Evolutionary conservation across 2,329 filamentous ascomycete genomes (phyloP).

Genomic region (Talaromyces sp.): DNA sequence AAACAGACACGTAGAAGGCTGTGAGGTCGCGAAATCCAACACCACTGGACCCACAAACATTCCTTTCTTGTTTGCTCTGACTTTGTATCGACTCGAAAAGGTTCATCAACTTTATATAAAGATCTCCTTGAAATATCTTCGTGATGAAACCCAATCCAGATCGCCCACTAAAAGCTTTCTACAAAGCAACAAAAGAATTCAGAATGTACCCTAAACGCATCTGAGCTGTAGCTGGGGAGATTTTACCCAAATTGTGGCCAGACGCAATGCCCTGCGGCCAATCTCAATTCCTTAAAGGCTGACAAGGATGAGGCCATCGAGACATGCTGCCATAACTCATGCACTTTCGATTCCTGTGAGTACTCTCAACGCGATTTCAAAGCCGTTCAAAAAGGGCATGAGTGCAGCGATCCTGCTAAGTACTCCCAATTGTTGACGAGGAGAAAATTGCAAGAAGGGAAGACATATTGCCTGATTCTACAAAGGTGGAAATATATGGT

Average conservation of each 20-base stretch:
- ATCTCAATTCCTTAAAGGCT: not conserved
- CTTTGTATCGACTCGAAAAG: too few relatives aligned
- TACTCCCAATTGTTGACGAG: not conserved
- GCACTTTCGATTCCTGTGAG: not conserved
- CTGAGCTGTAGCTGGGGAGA: slow-evolving; percentile 12
- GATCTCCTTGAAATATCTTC: not conserved
- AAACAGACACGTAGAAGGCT: too few relatives aligned
- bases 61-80: too few relatives aligned
- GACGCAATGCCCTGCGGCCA: not conserved
- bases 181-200: not conserved
- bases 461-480: too few relatives aligned
- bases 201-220: slow-evolving; percentile 15
- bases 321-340: not conserved
- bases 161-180: not conserved
- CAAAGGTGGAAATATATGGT: too few relatives aligned
- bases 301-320: not conserved
- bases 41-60: too few relatives aligned
- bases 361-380: not conserved
- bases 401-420: not conserved
- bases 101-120: not conserved
- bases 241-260: slow-evolving; percentile 5
- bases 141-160: not conserved
- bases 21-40: too few relatives aligned
- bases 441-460: too few relatives aligned
- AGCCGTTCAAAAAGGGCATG: not conserved